Conservation (phyloP, 305 asterid genomes). For the Ilex paraguariensis region DNA sequence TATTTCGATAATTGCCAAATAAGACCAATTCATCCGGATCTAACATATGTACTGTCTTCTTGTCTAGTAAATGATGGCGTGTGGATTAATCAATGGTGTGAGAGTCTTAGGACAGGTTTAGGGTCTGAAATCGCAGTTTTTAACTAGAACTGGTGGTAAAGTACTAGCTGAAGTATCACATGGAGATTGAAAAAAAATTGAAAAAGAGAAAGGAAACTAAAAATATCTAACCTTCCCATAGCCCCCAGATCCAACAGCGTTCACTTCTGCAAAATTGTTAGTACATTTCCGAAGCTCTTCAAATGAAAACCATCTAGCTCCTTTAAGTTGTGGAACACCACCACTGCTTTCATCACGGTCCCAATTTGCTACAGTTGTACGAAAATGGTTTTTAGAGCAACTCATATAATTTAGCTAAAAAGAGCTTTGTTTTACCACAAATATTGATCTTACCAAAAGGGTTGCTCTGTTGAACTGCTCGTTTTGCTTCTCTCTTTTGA, state of each 20-base stretch:
- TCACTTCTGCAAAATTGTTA: conserved; percentile 39
- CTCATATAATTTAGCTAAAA: too few relatives aligned
- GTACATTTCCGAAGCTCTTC: conserved; percentile 58
- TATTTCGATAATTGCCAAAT: too few relatives aligned
- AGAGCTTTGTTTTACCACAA: neutral
- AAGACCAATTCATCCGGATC: too few relatives aligned
- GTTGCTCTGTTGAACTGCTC: conserved; percentile 45
- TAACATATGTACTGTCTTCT: too few relatives aligned
- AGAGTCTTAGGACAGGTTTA: too few relatives aligned
- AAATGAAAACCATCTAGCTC: conserved; percentile 43
- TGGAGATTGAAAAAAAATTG: too few relatives aligned
- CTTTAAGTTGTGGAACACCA: conserved; percentile 56
- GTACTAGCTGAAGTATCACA: too few relatives aligned
- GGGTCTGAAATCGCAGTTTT: too few relatives aligned
- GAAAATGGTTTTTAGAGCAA: neutral
- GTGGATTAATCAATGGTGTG: too few relatives aligned
- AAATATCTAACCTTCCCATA: conserved; percentile 47
- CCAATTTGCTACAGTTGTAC: conserved; percentile 30
- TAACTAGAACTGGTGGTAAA: too few relatives aligned
- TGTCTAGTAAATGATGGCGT: too few relatives aligned
- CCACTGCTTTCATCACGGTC: conserved; percentile 40
- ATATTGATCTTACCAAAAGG: conserved; percentile 62
- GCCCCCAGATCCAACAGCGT: conserved; percentile 52
- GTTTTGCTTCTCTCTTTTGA: conserved; percentile 69
- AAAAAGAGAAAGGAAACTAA: too few relatives aligned